Percentiles rank a stretch among this genome's conserved stretches.
Conservation (phyloP, 1,139 yeast species). For the Tardiomyces depauwii region DNA sequence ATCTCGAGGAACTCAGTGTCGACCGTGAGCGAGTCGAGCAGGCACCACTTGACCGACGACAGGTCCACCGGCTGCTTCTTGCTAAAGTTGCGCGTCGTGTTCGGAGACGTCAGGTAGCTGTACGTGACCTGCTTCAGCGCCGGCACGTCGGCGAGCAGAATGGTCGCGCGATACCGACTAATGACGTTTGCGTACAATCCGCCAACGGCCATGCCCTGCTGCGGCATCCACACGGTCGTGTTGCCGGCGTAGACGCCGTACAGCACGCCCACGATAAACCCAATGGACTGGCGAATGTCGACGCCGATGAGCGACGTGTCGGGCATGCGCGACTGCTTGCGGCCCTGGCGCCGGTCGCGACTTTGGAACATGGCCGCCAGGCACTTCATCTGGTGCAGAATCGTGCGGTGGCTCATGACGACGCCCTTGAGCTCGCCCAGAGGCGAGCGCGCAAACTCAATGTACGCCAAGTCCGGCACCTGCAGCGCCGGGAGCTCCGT, state of each 20-base stretch:
- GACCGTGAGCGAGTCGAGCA: slow-evolving; percentile 82
- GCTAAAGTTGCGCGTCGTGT: slow-evolving; percentile 65
- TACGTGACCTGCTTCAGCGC: slow-evolving; percentile 89
- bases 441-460: slow-evolving; percentile 85
- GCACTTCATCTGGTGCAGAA: slow-evolving; percentile 79
- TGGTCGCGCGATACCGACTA: slow-evolving; percentile 58
- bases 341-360: slow-evolving; percentile 32
- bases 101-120: slow-evolving; percentile 87
- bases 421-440: slow-evolving; percentile 90
- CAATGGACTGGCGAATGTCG: slow-evolving; percentile 82
- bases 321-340: slow-evolving; percentile 3
- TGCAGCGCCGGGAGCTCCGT: slow-evolving; percentile 55
- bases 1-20: slow-evolving; percentile 92
- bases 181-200: slow-evolving; percentile 82
- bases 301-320: slow-evolving; percentile 55
- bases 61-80: slow-evolving; percentile 73
- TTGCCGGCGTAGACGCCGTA: slow-evolving; percentile 83
- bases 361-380: slow-evolving; percentile 48
- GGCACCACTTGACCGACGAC: slow-evolving; percentile 75
- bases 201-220: slow-evolving; percentile 60
- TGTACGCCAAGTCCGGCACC: slow-evolving; percentile 76
- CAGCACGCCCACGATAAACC: slow-evolving; percentile 70
- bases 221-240: slow-evolving; percentile 70
- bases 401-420: slow-evolving; percentile 79
- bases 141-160: slow-evolving; percentile 74